phyloP scores from a whole-genome alignment of 2,329 filamentous ascomycete species.

The Coleophoma cylindrospora region DNA sequence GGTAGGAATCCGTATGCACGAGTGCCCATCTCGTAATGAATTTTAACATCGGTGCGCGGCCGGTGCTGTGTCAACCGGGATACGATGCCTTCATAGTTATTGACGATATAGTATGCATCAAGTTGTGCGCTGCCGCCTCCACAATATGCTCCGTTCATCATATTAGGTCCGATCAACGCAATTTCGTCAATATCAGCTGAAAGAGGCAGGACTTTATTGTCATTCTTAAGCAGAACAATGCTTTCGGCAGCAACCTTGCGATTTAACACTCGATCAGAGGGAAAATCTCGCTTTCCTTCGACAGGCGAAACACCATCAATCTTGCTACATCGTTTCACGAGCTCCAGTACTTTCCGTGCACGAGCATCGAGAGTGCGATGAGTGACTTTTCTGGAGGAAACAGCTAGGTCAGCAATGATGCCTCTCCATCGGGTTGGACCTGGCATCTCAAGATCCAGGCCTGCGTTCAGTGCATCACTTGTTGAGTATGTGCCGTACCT shows the following conservation, averaged over 20 bases:
- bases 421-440: constrained; percentile 32
- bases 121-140: constrained; percentile 27
- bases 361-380: background rate
- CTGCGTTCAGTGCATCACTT: constrained; percentile 39
- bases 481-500: constrained; percentile 46
- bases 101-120: constrained; percentile 20
- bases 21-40: background rate
- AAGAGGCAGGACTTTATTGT: constrained; percentile 44
- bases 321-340: background rate
- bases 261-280: constrained; percentile 32
- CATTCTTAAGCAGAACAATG: constrained; percentile 60
- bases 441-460: constrained; percentile 53
- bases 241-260: constrained; percentile 52
- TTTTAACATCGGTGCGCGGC: background rate
- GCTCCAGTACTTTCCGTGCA: background rate
- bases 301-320: background rate
- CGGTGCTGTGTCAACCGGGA: background rate
- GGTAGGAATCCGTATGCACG: background rate
- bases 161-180: constrained; percentile 38
- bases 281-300: background rate
- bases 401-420: background rate
- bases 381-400: background rate
- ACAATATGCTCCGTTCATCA: constrained; percentile 34
- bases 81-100: background rate
- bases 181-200: constrained; percentile 39